Conservation (phyloP, 768 basidiomycete genomes). For the Leccinum sublutescens region DNA sequence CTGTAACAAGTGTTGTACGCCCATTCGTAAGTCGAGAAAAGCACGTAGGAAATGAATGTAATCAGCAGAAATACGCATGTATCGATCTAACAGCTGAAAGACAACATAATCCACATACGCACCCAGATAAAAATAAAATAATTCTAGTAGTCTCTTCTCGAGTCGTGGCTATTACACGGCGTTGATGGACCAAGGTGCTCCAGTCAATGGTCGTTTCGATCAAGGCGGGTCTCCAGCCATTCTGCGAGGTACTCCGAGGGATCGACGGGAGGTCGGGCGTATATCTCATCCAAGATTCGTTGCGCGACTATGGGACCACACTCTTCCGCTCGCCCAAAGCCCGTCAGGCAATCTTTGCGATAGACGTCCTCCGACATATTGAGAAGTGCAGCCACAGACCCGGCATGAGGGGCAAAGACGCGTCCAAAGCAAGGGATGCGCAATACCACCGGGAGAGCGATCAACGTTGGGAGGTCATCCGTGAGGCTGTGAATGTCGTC, state of each 20-base stretch:
- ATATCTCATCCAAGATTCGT: conserved; percentile 53
- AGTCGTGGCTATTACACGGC: neutral
- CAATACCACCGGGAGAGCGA: conserved; percentile 68
- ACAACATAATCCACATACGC: neutral
- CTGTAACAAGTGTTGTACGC: too few species aligned
- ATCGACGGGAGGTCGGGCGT: conserved; percentile 30
- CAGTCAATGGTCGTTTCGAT: conserved; percentile 19
- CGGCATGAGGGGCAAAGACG: conserved; percentile 2
- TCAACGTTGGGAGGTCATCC: conserved; percentile 67
- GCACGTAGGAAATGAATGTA: neutral
- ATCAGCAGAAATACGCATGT: neutral
- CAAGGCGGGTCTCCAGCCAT: conserved; percentile 44
- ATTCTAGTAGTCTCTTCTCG: neutral
- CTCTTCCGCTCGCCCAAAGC: conserved; percentile 78
- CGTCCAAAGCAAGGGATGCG: conserved; percentile 37
- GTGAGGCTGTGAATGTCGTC: conserved; percentile 53
- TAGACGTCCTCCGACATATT: conserved; percentile 63
- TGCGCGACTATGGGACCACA: conserved; percentile 59
- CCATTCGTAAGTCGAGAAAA: neutral
- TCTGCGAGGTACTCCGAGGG: conserved; percentile 33
- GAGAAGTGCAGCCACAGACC: conserved; percentile 51
- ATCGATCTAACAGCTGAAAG: neutral
- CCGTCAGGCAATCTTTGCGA: conserved; percentile 63
- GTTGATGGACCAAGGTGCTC: neutral
- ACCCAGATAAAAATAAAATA: neutral